phyloP scores from a whole-genome alignment of 2,329 filamentous ascomycete genomes.

The Tolypocladium nubicola region DNA sequence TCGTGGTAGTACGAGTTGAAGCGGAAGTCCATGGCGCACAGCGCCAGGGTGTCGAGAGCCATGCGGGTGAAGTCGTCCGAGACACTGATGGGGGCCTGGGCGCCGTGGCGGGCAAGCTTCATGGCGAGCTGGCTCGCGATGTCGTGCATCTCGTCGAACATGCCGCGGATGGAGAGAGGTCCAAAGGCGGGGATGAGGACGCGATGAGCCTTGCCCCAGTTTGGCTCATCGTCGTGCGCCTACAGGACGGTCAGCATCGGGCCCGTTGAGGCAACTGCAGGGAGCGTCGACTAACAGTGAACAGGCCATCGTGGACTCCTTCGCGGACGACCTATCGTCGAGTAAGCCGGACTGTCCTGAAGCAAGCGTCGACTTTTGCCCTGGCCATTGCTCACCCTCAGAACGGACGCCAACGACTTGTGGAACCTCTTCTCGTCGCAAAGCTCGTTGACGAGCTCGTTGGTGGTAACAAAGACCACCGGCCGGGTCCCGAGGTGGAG shows the following conservation, averaged over 20 bases:
- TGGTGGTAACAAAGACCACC: slow-evolving; percentile 39
- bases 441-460: slow-evolving; percentile 49
- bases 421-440: slow-evolving; percentile 57
- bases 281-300: slow-evolving; percentile 37
- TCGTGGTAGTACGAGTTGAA: slow-evolving; percentile 69
- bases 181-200: slow-evolving; percentile 60
- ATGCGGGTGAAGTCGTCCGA: slow-evolving; percentile 63
- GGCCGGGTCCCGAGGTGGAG: slow-evolving; percentile 38
- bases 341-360: background rate
- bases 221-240: slow-evolving; percentile 37
- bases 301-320: slow-evolving; percentile 54
- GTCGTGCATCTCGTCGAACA: slow-evolving; percentile 63
- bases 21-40: slow-evolving; percentile 61
- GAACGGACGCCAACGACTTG: slow-evolving; percentile 40
- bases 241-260: slow-evolving; percentile 15
- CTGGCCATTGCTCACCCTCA: slow-evolving; percentile 23
- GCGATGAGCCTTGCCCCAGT: slow-evolving; percentile 58
- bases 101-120: slow-evolving; percentile 58
- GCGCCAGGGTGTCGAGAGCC: slow-evolving; percentile 60
- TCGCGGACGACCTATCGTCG: slow-evolving; percentile 39
- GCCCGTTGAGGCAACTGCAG: background rate
- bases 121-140: slow-evolving; percentile 54
- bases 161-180: slow-evolving; percentile 53
- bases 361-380: background rate
- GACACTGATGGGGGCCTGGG: slow-evolving; percentile 43